Evolutionary conservation across 345 rosid species (phyloP).

Genomic region (Populus davidiana): DNA sequence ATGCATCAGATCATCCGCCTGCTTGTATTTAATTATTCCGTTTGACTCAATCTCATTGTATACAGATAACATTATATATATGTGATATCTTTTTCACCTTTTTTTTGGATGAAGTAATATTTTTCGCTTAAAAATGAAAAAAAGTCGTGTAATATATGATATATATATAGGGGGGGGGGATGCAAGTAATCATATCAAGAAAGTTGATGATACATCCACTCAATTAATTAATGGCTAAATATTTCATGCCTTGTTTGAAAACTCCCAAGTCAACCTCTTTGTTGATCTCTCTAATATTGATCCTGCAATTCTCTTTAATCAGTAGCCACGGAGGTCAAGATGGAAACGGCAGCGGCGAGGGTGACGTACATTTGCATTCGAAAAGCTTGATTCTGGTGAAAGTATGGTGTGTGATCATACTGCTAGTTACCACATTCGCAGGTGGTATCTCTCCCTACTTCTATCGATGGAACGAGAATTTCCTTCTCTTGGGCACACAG

Average conservation of each 20-base stretch:
- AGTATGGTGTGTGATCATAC: constrained; percentile 67
- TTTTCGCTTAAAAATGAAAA: background rate
- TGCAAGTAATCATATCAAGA: background rate
- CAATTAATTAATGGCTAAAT: background rate
- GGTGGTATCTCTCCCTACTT: constrained; percentile 77
- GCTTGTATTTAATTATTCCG: background rate
- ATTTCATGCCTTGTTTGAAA: background rate
- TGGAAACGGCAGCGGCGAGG: constrained; percentile 1
- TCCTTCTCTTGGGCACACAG: constrained; percentile 73
- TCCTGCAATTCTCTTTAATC: constrained; percentile 38
- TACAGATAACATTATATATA: no score
- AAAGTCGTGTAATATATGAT: background rate
- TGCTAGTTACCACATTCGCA: constrained; percentile 57
- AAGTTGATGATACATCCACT: background rate
- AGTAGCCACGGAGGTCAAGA: constrained; percentile 43
- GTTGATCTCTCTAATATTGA: constrained; percentile 25
- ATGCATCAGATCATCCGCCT: background rate
- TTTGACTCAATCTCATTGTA: background rate
- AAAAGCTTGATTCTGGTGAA: constrained; percentile 56
- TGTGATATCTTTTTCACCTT: background rate
- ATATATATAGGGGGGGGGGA: background rate
- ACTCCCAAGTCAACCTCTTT: constrained; percentile 42
- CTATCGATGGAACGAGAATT: constrained; percentile 65
- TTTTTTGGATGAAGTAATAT: background rate
- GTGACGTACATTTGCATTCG: constrained; percentile 25